These are phyloP conservation scores for Ilyonectria destructans DNA, from an alignment of 2,329 filamentous ascomycete genomes.

Conservation along the genomic window DNA sequence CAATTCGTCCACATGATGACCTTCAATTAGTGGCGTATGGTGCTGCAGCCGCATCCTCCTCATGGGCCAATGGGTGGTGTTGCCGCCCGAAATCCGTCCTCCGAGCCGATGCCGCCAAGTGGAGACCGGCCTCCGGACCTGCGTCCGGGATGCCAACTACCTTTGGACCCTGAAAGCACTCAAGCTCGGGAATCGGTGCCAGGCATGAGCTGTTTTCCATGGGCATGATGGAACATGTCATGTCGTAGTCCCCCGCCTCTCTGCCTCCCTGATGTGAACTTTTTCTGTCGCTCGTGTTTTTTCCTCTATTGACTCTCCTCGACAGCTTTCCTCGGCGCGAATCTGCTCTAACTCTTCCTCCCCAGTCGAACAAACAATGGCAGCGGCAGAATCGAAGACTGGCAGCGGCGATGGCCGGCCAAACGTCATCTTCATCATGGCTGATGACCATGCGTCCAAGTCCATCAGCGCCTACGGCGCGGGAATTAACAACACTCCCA, in stretches of 20 bases:
- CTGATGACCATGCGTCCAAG: conserved; percentile 69
- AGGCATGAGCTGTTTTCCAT: conserved; percentile 1
- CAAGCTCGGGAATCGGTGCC: conserved; percentile 37
- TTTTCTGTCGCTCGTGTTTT: not conserved
- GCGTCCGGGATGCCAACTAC: conserved; percentile 19
- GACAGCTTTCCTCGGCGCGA: not conserved
- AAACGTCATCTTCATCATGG: conserved; percentile 67
- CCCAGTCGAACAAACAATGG: conserved; percentile 21
- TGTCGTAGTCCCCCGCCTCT: conserved; percentile 12
- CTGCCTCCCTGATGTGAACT: conserved; percentile 12
- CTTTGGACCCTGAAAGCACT: conserved; percentile 27
- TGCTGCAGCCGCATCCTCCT: not conserved
- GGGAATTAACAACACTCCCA: conserved; percentile 67
- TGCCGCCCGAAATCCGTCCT: conserved; percentile 31
- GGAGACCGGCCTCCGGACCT: conserved; percentile 28
- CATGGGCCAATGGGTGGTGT: conserved; percentile 26
- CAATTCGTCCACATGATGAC: not conserved
- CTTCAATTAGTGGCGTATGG: not conserved
- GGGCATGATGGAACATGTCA: conserved; percentile 20
- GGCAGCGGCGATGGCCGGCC: conserved; percentile 30
- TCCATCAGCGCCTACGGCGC: conserved; percentile 66
- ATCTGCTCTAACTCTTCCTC: not conserved
- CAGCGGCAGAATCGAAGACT: conserved; percentile 1
- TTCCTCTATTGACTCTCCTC: not conserved
- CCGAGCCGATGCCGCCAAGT: conserved; percentile 32